Conservation (phyloP, 345 rosid species). For the Xanthoceras sorbifolium region DNA sequence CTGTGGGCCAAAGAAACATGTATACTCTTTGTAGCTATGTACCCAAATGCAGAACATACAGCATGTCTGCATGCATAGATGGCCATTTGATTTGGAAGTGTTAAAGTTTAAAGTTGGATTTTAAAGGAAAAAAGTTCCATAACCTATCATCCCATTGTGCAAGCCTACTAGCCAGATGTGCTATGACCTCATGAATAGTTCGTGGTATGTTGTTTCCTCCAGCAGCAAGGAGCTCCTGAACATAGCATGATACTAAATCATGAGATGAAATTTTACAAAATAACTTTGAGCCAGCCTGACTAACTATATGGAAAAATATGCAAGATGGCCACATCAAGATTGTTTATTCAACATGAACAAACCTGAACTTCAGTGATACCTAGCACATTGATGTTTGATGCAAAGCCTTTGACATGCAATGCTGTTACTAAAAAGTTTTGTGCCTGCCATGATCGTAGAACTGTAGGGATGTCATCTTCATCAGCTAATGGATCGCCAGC, state of each 20-base stretch:
- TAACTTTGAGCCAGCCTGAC: neutral
- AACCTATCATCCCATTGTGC: constrained; percentile 79
- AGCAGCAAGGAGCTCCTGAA: constrained; percentile 60
- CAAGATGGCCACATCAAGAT: neutral
- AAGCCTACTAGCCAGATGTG: constrained; percentile 60
- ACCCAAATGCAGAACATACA: neutral
- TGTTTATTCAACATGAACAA: constrained; percentile 18
- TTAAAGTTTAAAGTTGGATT: neutral
- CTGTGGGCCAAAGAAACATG: neutral
- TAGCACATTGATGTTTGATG: constrained; percentile 43
- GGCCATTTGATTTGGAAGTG: neutral
- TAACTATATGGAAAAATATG: neutral
- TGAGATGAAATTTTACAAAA: neutral
- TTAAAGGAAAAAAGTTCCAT: neutral
- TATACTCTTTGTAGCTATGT: neutral
- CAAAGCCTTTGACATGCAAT: constrained; percentile 57
- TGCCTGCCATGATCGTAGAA: constrained; percentile 67
- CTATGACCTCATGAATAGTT: constrained; percentile 57
- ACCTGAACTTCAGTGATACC: constrained; percentile 72
- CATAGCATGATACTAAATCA: constrained; percentile 5
- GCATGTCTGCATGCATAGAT: neutral
- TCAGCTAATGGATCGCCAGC: constrained; percentile 57
- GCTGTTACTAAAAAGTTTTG: constrained; percentile 56
- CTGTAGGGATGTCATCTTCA: constrained; percentile 66
- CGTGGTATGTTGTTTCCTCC: constrained; percentile 45